Evolutionary conservation across 2,329 filamentous ascomycete species (phyloP).

Genomic region (Alternaria alternata): DNA sequence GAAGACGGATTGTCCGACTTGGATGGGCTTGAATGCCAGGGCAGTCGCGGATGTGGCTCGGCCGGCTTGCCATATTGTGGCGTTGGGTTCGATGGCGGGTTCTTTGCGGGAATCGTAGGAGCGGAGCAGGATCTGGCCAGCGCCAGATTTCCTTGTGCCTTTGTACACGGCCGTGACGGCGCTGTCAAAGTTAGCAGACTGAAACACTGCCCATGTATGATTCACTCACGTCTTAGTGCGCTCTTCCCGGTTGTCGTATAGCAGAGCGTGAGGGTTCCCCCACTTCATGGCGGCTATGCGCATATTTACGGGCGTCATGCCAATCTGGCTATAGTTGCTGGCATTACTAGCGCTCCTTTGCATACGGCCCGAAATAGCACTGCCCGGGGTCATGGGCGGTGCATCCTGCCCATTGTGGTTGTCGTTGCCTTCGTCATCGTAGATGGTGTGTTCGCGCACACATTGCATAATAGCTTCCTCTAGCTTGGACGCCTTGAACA

Average conservation of each 20-base stretch:
- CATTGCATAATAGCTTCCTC: slow-evolving; percentile 93
- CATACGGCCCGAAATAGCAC: slow-evolving; percentile 37
- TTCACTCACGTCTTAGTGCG: slow-evolving; percentile 86
- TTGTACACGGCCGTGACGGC: slow-evolving; percentile 92
- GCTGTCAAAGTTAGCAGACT: slow-evolving; percentile 57
- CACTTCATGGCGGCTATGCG: slow-evolving; percentile 61
- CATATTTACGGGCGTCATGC: slow-evolving; percentile 66
- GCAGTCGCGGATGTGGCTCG: slow-evolving; percentile 92
- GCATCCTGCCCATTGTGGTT: slow-evolving; percentile 54
- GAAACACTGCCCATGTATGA: background rate
- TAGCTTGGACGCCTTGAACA: slow-evolving; percentile 96
- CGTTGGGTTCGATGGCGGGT: slow-evolving; percentile 88
- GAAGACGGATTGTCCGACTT: slow-evolving; percentile 91
- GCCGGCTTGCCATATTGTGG: slow-evolving; percentile 96
- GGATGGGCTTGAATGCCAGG: slow-evolving; percentile 93
- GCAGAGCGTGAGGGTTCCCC: slow-evolving; percentile 82
- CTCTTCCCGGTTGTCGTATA: slow-evolving; percentile 88
- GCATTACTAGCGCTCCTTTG: slow-evolving; percentile 77
- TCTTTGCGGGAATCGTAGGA: slow-evolving; percentile 97
- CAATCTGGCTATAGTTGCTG: slow-evolving; percentile 83
- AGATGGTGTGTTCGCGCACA: slow-evolving; percentile 80
- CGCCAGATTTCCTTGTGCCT: slow-evolving; percentile 73
- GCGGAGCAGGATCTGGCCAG: slow-evolving; percentile 74
- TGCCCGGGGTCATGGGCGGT: slow-evolving; percentile 48
- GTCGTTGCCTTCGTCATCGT: slow-evolving; percentile 85